Conservation (phyloP, 78 protist genomes). For the Creolimax fragrantissima region DNA sequence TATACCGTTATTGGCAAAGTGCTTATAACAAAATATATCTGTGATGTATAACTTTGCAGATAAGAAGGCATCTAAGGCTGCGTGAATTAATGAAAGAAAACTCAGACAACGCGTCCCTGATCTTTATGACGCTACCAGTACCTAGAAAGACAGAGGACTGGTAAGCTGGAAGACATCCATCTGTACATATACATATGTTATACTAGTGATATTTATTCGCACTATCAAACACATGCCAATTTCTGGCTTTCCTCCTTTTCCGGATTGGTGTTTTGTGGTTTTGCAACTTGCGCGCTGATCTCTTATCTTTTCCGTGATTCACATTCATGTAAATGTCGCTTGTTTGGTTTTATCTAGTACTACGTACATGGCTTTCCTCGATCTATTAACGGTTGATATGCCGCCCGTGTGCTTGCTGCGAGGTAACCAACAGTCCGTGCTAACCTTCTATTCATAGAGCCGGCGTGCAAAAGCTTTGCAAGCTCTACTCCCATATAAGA, state of each 20-base stretch:
- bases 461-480: too few species aligned
- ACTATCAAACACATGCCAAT: neutral
- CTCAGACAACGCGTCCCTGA: neutral
- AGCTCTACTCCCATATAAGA: too few species aligned
- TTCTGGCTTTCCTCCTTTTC: neutral
- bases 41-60: neutral
- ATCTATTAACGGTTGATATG: neutral
- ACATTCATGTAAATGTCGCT: neutral
- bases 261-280: neutral
- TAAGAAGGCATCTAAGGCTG: neutral
- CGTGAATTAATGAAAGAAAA: neutral
- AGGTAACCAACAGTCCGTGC: slow-evolving; percentile 11
- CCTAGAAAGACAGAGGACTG: neutral
- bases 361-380: neutral
- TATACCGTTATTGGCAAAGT: too few species aligned
- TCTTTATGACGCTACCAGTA: neutral
- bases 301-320: neutral
- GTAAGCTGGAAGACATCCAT: neutral
- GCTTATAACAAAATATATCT: neutral
- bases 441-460: slow-evolving; percentile 17
- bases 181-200: neutral
- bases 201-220: too few species aligned
- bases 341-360: neutral
- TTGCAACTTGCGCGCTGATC: neutral
- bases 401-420: slow-evolving; percentile 15